These are phyloP conservation scores for Antrodiella citrinella DNA, from an alignment of 768 basidiomycete species.

Conservation along the genomic window DNA sequence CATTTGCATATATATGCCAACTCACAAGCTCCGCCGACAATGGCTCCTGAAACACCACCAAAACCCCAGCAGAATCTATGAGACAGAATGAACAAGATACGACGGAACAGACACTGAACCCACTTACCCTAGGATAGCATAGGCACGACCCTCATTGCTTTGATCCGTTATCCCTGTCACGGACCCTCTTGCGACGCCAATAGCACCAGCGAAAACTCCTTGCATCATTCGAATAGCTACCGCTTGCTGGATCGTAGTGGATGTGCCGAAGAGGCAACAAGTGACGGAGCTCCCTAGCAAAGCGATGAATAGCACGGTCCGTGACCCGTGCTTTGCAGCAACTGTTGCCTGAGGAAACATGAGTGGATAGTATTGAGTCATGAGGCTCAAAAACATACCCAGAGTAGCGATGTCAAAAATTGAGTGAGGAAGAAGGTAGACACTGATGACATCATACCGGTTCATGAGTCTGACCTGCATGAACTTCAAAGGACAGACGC, in stretches of 20 bases:
- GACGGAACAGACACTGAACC: not conserved
- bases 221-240: slow-evolving; percentile 82
- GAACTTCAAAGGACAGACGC: no score
- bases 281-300: slow-evolving; percentile 80
- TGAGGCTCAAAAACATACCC: slow-evolving; percentile 42
- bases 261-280: slow-evolving; percentile 71
- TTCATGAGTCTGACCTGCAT: no score
- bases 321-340: slow-evolving; percentile 83
- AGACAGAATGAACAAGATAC: not conserved
- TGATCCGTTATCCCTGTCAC: slow-evolving; percentile 83
- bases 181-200: slow-evolving; percentile 89
- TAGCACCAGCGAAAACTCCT: slow-evolving; percentile 88
- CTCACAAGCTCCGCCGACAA: slow-evolving; percentile 79
- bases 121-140: slow-evolving; percentile 78
- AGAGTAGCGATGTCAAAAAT: slow-evolving; percentile 89
- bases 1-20: slow-evolving; percentile 8
- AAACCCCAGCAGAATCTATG: slow-evolving; percentile 95
- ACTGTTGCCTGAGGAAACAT: slow-evolving; percentile 64
- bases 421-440: slow-evolving; percentile 91
- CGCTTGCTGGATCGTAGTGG: slow-evolving; percentile 69
- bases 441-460: slow-evolving; percentile 30
- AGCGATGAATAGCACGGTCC: slow-evolving; percentile 77
- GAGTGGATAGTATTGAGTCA: slow-evolving; percentile 5
- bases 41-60: slow-evolving; percentile 87
- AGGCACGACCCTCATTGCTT: slow-evolving; percentile 90